These are phyloP conservation scores for Candida qinlingensis DNA, from an alignment of 805 yeast species.

Conservation along the genomic window DNA sequence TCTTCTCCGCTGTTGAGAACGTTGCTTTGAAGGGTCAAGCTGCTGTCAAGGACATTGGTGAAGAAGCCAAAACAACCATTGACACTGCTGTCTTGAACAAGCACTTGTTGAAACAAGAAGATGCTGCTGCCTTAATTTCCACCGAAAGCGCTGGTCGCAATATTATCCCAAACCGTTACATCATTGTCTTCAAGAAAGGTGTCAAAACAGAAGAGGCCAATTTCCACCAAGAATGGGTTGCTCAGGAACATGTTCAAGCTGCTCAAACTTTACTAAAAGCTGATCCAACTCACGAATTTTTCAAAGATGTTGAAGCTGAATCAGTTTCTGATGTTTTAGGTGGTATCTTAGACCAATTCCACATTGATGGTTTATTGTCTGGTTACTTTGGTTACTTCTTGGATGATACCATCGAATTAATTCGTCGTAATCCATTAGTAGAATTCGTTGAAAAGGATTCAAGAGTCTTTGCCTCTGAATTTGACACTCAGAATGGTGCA, in stretches of 20 bases:
- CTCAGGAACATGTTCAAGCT: conserved; percentile 43
- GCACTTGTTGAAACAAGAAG: conserved; percentile 13
- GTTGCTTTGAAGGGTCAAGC: conserved; percentile 8
- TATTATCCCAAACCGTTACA: conserved; percentile 69
- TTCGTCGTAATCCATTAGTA: conserved; percentile 61
- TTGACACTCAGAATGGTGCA: conserved; percentile 71
- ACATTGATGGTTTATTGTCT: conserved; percentile 48
- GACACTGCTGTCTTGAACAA: conserved; percentile 13
- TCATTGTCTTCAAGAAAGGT: conserved; percentile 74
- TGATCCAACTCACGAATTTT: conserved; percentile 34
- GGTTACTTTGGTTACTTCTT: conserved; percentile 90
- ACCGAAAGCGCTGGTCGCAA: conserved; percentile 39
- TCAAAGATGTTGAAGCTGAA: conserved; percentile 26
- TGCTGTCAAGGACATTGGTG: conserved; percentile 11
- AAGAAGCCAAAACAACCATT: conserved; percentile 15
- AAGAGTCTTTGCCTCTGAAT: conserved; percentile 55
- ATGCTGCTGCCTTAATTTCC: conserved; percentile 43
- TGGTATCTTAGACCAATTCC: conserved; percentile 57
- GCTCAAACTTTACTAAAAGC: conserved; percentile 32
- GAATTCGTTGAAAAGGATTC: conserved; percentile 75
- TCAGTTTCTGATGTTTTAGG: conserved; percentile 32
- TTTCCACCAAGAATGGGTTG: conserved; percentile 66
- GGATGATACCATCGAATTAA: conserved; percentile 64
- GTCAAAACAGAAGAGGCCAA: conserved; percentile 46
- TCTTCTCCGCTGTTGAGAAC: conserved; percentile 23